Evolutionary conservation across 768 basidiomycete species (phyloP).

Genomic region (Mycena galopus): DNA sequence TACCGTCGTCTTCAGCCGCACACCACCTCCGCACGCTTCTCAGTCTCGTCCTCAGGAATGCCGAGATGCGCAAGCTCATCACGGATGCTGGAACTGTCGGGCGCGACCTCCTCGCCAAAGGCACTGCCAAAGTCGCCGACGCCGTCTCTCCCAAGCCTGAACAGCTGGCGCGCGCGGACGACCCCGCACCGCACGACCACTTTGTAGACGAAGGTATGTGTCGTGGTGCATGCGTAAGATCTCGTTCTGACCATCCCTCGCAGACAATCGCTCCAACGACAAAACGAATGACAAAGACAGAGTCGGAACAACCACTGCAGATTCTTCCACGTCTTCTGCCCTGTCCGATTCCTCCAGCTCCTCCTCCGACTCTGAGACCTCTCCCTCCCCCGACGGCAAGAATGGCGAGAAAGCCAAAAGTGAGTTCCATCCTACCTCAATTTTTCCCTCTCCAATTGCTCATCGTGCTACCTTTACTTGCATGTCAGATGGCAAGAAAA

Average conservation of each 20-base stretch:
- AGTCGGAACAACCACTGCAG: not conserved
- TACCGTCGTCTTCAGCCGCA: slow-evolving; percentile 64
- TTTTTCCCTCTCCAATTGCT: not conserved
- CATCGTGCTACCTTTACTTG: not conserved
- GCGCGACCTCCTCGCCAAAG: slow-evolving; percentile 85
- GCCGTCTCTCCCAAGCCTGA: slow-evolving; percentile 76
- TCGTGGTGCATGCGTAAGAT: not conserved
- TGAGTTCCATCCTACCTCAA: not conserved
- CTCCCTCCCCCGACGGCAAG: slow-evolving; percentile 40
- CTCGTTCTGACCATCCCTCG: slow-evolving; percentile 32
- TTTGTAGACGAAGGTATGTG: slow-evolving; percentile 66
- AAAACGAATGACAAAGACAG: slow-evolving; percentile 35
- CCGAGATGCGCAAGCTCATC: slow-evolving; percentile 91
- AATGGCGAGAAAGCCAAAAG: slow-evolving; percentile 22
- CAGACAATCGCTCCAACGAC: slow-evolving; percentile 47
- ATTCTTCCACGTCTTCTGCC: slow-evolving; percentile 14
- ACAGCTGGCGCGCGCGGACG: slow-evolving; percentile 72
- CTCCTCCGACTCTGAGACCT: slow-evolving; percentile 3
- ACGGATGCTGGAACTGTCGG: slow-evolving; percentile 83
- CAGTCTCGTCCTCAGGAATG: slow-evolving; percentile 91
- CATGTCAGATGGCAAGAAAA: slow-evolving; percentile 41
- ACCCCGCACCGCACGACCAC: slow-evolving; percentile 75
- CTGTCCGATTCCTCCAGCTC: slow-evolving; percentile 16
- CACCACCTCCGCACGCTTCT: slow-evolving; percentile 90
- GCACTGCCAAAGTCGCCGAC: slow-evolving; percentile 78